Conservation (phyloP, 1,284 basidiomycete species). For the Rhodofomes roseus region DNA sequence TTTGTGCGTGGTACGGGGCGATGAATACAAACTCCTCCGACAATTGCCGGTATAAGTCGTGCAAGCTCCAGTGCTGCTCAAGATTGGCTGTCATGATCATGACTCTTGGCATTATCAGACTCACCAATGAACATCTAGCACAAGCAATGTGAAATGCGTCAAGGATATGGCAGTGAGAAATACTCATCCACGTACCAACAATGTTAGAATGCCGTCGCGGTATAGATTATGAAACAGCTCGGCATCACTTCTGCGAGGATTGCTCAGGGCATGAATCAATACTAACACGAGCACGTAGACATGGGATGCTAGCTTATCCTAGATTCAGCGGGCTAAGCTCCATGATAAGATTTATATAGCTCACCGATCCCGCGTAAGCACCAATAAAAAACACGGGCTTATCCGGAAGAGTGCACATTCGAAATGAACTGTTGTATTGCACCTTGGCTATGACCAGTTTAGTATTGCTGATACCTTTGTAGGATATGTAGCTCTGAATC, state of each 20-base stretch:
- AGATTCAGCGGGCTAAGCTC: no score
- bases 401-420: not conserved
- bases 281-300: not conserved
- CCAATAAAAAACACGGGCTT: not conserved
- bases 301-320: not conserved
- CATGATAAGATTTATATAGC: no score
- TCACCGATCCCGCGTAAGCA: not conserved
- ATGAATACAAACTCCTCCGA: not conserved
- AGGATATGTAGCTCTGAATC: no score
- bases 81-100: no score
- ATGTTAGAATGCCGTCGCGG: not conserved
- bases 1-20: no score
- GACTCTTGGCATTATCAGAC: no score
- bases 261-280: not conserved
- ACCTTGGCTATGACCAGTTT: not conserved
- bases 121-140: no score
- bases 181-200: not conserved
- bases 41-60: not conserved
- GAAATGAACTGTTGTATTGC: not conserved
- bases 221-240: not conserved
- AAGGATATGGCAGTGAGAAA: no score
- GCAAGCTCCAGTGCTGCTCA: not conserved
- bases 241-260: not conserved
- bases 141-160: no score
- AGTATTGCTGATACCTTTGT: no score